Base-by-base conservation (phyloP, 305 asterid genomes). In the Rubia peregrina region DNA sequence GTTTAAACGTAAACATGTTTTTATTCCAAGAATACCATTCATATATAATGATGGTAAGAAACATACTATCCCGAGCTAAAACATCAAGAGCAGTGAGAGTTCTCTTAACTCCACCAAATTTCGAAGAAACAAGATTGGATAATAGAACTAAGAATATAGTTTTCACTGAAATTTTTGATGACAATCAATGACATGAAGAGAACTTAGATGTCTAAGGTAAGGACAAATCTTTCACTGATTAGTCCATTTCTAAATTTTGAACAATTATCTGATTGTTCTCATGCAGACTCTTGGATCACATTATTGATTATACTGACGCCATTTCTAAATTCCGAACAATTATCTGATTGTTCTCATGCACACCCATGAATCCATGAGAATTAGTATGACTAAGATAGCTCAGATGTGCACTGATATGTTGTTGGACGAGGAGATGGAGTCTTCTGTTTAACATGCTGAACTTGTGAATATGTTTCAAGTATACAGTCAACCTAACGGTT, bases 401-500 rank as follows among this genome's bases (percentile, higher is more conserved):
- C 70, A 55, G 1, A 67, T 30, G 65, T 68, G 42, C 66, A 68
- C 43, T 62, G 68, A 13, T 22, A 43, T 5, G 13, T 13, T 16
- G 30, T 69, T 61, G 65, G 70, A 66, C 53, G 79, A 72, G 22
- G 82, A 75, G 41, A 77, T 4, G 6, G 59, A 22, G 61, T 75
- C 80, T 19, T 63, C 26, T 9, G n/a, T n/a, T n/a, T 76, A 33
- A 71, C 59, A 6, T 75, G 56, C 44, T 70, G 67, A 40, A 33
- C 59, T 55, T 22, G 9, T 68, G 38, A 70, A 43, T 72, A 57
- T 70, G 49, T 75, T 79, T 71, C 86, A 91, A 97, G 98, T 91
- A 91, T 76, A 94, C 99, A 1, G 98, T 91, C 53, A 94, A 94
- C 78, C 86, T 94, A 82, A 90, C 91, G 10, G 96, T 94, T 75